Evolutionary conservation across 192 early-diverging fungal genomes (phyloP).

Genomic region (Backusella morwellensis): DNA sequence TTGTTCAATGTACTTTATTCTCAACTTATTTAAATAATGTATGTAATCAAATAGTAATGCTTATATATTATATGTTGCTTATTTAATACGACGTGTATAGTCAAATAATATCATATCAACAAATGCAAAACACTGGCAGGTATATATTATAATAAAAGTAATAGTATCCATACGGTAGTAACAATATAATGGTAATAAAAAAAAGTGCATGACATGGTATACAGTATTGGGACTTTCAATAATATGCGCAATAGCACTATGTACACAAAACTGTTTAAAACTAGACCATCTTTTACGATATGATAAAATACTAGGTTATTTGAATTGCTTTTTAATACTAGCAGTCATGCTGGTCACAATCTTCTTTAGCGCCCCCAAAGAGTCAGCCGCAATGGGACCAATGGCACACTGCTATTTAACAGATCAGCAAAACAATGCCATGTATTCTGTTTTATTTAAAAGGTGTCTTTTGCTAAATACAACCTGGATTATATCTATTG

Average conservation of each 20-base stretch:
- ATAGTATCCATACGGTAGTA: background rate
- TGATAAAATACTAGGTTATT: background rate
- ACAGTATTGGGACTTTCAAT: background rate
- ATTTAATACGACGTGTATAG: background rate
- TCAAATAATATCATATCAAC: background rate
- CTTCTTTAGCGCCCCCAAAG: background rate
- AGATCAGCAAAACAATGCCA: background rate
- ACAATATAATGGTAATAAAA: background rate
- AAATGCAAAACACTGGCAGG: background rate
- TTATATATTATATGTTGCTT: background rate
- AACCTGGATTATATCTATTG: background rate
- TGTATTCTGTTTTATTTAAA: constrained; percentile 1
- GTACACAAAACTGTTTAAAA: background rate
- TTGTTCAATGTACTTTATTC: background rate
- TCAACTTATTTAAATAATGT: background rate
- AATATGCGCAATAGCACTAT: background rate
- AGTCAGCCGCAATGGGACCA: background rate
- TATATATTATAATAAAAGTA: background rate
- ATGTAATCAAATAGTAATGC: background rate
- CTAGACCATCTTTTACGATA: background rate
- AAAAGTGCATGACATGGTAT: background rate
- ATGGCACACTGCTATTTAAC: background rate
- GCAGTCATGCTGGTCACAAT: background rate
- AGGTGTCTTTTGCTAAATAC: background rate
- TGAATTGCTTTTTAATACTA: background rate